Evolutionary conservation across 2,329 filamentous ascomycete genomes (phyloP).

Genomic region (Nemania sp.): DNA sequence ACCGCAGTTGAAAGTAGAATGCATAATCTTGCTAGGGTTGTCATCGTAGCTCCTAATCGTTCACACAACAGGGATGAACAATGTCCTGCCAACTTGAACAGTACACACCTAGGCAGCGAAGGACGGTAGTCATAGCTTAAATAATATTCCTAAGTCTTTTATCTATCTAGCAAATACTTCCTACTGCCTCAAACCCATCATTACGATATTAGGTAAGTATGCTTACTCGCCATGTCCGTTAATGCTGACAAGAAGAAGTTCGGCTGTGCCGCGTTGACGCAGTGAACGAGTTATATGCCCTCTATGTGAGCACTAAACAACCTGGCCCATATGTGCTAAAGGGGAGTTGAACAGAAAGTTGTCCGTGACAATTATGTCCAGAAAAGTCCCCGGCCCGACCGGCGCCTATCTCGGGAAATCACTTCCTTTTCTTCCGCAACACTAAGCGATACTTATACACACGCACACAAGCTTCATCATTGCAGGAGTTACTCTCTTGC

Average conservation of each 20-base stretch:
- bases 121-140: slow-evolving; percentile 5
- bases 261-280: slow-evolving; percentile 21
- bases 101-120: background rate
- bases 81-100: background rate
- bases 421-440: background rate
- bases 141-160: background rate
- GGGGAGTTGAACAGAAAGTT: background rate
- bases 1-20: background rate
- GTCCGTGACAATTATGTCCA: background rate
- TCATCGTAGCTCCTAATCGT: slow-evolving; percentile 4
- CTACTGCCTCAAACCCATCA: slow-evolving; percentile 5
- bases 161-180: background rate
- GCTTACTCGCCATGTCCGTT: slow-evolving; percentile 13
- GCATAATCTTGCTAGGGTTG: background rate
- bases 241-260: slow-evolving; percentile 23
- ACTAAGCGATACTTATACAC: background rate
- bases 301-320: slow-evolving; percentile 18
- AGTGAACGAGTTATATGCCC: background rate
- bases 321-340: background rate
- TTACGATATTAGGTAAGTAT: slow-evolving; percentile 2
- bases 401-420: background rate
- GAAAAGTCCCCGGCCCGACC: background rate
- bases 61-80: background rate
- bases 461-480: background rate
- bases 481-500: background rate